Evolutionary conservation across 2,329 filamentous ascomycete genomes (phyloP).

Genomic region (Juglanconis oblonga): DNA sequence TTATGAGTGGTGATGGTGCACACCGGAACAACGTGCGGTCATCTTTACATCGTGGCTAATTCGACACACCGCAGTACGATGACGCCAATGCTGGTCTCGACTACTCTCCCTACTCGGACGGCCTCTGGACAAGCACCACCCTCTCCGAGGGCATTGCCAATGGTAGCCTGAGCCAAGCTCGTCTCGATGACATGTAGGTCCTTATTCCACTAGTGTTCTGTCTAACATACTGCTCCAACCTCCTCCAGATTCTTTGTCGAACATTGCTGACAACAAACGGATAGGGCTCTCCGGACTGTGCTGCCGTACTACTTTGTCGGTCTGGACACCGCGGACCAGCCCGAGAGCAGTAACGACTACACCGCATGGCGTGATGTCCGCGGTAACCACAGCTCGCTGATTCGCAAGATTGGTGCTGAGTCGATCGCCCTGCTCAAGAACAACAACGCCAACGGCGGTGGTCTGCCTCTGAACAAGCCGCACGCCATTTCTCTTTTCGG

Average conservation of each 20-base stretch:
- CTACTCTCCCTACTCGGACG: constrained; percentile 36
- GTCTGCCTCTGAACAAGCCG: constrained; percentile 53
- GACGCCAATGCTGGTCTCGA: constrained; percentile 65
- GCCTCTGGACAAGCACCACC: constrained; percentile 37
- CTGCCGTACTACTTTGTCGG: constrained; percentile 55
- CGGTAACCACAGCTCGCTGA: constrained; percentile 45
- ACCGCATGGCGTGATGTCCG: constrained; percentile 46
- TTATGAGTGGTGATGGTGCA: too few species aligned
- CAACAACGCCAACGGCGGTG: constrained; percentile 43
- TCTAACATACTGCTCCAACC: too few species aligned
- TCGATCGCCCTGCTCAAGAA: constrained; percentile 66
- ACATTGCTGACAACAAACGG: too few species aligned
- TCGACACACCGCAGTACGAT: constrained; percentile 45
- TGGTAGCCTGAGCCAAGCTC: constrained; percentile 51
- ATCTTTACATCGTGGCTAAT: too few species aligned
- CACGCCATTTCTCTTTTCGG: constrained; percentile 43
- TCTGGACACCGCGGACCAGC: constrained; percentile 45
- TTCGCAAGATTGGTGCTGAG: constrained; percentile 51
- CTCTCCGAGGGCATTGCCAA: constrained; percentile 57
- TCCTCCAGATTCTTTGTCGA: too few species aligned
- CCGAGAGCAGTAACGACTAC: constrained; percentile 48
- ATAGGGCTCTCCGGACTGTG: constrained; percentile 36
- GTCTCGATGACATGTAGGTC: constrained; percentile 60
- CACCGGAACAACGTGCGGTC: too few species aligned
- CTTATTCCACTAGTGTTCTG: too few species aligned